Percentiles rank a stretch among this genome's conserved stretches.
These are phyloP conservation scores for Trichodelitschia bisporula DNA, from an alignment of 495 filamentous ascomycete species.

Conservation along the genomic window DNA sequence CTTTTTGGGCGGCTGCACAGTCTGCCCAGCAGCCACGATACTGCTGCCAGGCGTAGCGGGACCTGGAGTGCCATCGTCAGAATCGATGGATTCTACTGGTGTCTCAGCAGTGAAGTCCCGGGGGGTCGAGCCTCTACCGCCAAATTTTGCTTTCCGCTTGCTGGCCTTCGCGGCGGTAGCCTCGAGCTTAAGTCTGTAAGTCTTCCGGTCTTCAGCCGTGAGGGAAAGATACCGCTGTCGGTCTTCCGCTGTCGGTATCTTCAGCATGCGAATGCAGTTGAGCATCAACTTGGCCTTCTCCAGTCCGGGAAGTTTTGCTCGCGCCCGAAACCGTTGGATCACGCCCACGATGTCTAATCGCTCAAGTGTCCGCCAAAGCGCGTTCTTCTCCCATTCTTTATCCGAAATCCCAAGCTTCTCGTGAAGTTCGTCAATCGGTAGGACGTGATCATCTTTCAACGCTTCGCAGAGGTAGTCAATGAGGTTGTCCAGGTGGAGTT, in stretches of 20 bases:
- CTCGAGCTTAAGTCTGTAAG: no score
- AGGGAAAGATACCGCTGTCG: no score
- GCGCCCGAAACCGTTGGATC: no score
- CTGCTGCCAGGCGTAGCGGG: neutral
- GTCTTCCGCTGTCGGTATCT: no score
- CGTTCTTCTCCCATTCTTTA: neutral
- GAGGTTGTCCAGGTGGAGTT: slow-evolving; percentile 5
- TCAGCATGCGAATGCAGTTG: no score
- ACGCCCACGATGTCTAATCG: neutral
- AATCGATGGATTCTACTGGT: neutral
- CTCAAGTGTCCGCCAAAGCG: neutral
- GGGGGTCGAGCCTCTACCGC: neutral
- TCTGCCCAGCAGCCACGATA: slow-evolving; percentile 5
- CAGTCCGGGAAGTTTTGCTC: no score
- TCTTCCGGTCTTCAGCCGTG: no score
- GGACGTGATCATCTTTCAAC: slow-evolving; percentile 4
- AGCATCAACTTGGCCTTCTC: no score
- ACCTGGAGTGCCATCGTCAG: neutral
- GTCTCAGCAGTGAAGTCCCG: neutral
- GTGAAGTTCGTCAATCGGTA: slow-evolving; percentile 1
- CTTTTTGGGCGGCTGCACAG: slow-evolving; percentile 6
- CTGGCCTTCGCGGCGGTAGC: no score
- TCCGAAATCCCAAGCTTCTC: neutral
- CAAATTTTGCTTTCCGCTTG: neutral
- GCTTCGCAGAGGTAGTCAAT: slow-evolving; percentile 5